Percentiles rank a stretch among this genome's conserved stretches.
Conservation (phyloP, 202 grass and related monocot species). For the Panicum hallii region DNA sequence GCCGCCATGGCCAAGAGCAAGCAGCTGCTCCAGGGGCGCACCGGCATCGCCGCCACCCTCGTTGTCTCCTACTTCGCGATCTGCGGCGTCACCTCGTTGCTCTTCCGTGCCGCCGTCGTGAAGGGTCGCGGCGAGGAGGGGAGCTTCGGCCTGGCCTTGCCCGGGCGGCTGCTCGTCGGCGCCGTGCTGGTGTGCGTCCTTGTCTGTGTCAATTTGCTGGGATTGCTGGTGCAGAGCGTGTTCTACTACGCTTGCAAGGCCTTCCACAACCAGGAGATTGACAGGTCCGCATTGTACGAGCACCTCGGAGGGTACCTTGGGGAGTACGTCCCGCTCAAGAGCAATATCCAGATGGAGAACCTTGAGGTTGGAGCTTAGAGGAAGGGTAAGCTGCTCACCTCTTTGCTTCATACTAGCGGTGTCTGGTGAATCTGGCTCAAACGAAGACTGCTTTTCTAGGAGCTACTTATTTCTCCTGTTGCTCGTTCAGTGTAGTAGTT, state of each 20-base stretch:
- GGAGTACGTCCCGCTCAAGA: conserved; percentile 96
- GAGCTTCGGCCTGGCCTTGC: conserved; percentile 64
- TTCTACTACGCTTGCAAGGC: conserved; percentile 99
- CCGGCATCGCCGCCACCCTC: conserved; percentile 60
- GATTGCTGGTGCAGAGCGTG: conserved; percentile 84
- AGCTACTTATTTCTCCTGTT: conserved; percentile 23
- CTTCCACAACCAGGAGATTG: conserved; percentile 95
- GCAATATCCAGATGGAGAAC: conserved; percentile 95
- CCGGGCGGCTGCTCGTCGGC: conserved; percentile 57
- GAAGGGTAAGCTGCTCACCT: conserved; percentile 48
- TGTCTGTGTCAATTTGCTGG: conserved; percentile 74
- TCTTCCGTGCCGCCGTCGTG: conserved; percentile 86
- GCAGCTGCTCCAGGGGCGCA: conserved; percentile 71
- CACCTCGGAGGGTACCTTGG: conserved; percentile 95
- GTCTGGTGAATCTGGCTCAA: conserved; percentile 31
- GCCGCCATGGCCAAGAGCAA: conserved; percentile 88
- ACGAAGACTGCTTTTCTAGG: conserved; percentile 33
- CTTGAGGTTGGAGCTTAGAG: conserved; percentile 53
- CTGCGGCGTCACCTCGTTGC: conserved; percentile 63
- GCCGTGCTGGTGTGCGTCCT: conserved; percentile 72
- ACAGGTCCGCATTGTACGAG: conserved; percentile 79
- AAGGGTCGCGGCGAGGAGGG: conserved; percentile 77
- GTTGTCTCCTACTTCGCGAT: conserved; percentile 74
- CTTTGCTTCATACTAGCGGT: conserved; percentile 22
- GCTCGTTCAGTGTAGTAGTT: conserved; percentile 19